Evolutionary conservation across 2,329 filamentous ascomycete species (phyloP).

Genomic region (Aspergillus japonicus): DNA sequence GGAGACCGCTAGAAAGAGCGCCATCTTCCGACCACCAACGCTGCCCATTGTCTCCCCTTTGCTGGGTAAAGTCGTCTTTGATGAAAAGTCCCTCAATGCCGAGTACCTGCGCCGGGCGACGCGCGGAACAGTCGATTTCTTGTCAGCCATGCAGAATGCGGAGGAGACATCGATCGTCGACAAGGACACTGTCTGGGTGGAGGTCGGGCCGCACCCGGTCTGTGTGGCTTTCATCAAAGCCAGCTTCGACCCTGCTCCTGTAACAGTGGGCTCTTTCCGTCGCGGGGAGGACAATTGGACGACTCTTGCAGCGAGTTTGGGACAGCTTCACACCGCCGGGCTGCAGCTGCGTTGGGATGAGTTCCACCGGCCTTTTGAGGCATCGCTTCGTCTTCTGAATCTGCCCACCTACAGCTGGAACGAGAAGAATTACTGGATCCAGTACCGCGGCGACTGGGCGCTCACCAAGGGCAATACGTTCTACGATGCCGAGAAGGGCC

Average conservation of each 20-base stretch:
- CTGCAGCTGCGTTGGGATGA: slow-evolving; percentile 68
- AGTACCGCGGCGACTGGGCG: slow-evolving; percentile 70
- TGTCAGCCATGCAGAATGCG: slow-evolving; percentile 59
- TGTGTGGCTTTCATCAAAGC: slow-evolving; percentile 67
- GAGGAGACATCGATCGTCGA: slow-evolving; percentile 52
- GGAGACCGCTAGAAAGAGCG: slow-evolving; percentile 3
- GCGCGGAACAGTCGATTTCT: slow-evolving; percentile 68
- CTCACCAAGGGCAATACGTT: slow-evolving; percentile 56
- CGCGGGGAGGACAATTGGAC: slow-evolving; percentile 64
- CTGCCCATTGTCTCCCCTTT: slow-evolving; percentile 66
- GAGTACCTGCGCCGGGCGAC: slow-evolving; percentile 64
- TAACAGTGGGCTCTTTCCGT: slow-evolving; percentile 56
- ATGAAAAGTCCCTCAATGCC: slow-evolving; percentile 56
- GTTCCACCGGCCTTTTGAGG: slow-evolving; percentile 62
- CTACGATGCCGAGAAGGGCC: slow-evolving; percentile 37
- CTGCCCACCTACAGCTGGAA: slow-evolving; percentile 69
- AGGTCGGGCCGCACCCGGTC: slow-evolving; percentile 70
- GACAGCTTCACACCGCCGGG: slow-evolving; percentile 61
- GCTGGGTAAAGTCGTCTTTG: slow-evolving; percentile 56
- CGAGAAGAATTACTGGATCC: slow-evolving; percentile 70
- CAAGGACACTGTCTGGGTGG: slow-evolving; percentile 68
- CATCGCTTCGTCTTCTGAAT: slow-evolving; percentile 57
- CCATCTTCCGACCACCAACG: slow-evolving; percentile 9
- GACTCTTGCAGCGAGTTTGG: slow-evolving; percentile 59
- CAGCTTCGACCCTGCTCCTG: slow-evolving; percentile 41